Percentiles rank a stretch among this genome's conserved stretches.
Conservation (phyloP, 352 stramenopile species). For the Globisporangium mamillatum region DNA sequence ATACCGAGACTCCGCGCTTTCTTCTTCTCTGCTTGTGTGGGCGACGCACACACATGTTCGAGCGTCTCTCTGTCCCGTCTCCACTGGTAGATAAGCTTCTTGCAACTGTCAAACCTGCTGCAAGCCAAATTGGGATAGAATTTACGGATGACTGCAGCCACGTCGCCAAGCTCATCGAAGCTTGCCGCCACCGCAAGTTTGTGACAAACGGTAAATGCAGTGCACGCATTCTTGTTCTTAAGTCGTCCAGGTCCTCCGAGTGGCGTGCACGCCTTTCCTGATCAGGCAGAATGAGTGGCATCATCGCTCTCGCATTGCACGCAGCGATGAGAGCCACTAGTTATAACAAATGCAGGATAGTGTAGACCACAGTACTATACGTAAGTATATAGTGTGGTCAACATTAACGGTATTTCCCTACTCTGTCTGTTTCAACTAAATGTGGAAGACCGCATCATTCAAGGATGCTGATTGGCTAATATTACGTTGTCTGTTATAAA, state of each 20-base stretch:
- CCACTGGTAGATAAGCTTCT: slow-evolving; percentile 3
- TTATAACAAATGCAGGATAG: too few species aligned
- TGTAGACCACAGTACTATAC: too few species aligned
- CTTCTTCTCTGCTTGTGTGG: slow-evolving; percentile 3
- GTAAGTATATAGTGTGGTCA: too few species aligned
- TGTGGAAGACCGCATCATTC: too few species aligned
- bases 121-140: slow-evolving; percentile 7
- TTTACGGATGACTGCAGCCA: slow-evolving; percentile 1
- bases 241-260: background rate
- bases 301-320: too few species aligned
- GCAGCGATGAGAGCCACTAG: too few species aligned
- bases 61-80: slow-evolving; percentile 1
- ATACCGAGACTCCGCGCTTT: background rate
- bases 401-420: too few species aligned
- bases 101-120: slow-evolving; percentile 5
- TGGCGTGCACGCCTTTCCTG: background rate
- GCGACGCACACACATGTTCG: background rate
- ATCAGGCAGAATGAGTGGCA: too few species aligned
- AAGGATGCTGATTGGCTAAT: too few species aligned
- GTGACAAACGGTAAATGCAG: slow-evolving; percentile 2
- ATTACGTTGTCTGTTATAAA: too few species aligned
- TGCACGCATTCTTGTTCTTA: background rate
- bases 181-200: slow-evolving; percentile 2
- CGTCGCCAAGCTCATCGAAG: slow-evolving; percentile 3
- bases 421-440: too few species aligned